Conservation (phyloP, 805 yeast genomes). For the Candida khao-thaluensis region DNA sequence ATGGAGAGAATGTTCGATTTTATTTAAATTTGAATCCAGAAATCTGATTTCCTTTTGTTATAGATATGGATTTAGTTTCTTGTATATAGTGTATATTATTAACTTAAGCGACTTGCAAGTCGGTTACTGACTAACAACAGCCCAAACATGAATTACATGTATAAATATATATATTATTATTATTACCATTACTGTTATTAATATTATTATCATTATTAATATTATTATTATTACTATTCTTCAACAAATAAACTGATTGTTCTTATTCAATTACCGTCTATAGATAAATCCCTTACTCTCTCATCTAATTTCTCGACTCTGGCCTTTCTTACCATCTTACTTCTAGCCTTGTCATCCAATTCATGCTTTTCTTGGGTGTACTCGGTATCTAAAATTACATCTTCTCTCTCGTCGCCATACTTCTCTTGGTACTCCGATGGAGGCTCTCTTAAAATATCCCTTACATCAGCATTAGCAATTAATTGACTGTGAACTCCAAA, state of each 20-base stretch:
- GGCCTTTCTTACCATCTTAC: conserved; percentile 36
- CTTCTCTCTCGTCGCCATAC: conserved; percentile 20
- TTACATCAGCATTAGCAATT: conserved; percentile 33
- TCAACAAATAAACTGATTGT: no score
- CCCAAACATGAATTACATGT: no score
- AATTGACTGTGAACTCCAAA: conserved; percentile 52
- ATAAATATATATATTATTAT: no score
- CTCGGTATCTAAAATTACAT: conserved; percentile 3
- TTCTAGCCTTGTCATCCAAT: conserved; percentile 33
- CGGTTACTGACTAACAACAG: no score
- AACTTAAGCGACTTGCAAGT: no score
- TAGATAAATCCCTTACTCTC: conserved; percentile 31
- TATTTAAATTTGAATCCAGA: conserved; percentile 62
- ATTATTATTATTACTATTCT: no score
- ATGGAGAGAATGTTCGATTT: conserved; percentile 88
- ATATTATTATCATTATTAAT: no score
- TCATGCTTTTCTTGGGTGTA: conserved; percentile 18
- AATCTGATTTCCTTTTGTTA: no score
- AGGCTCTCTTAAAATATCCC: conserved; percentile 38
- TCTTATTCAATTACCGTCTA: no score
- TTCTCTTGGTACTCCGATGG: conserved; percentile 23
- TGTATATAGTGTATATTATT: no score
- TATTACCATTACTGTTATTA: no score
- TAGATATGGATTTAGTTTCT: no score
- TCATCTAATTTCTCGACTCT: conserved; percentile 34